Base-by-base conservation (phyloP, 495 filamentous ascomycete species). In the Hyphodiscus hymeniophilus region DNA sequence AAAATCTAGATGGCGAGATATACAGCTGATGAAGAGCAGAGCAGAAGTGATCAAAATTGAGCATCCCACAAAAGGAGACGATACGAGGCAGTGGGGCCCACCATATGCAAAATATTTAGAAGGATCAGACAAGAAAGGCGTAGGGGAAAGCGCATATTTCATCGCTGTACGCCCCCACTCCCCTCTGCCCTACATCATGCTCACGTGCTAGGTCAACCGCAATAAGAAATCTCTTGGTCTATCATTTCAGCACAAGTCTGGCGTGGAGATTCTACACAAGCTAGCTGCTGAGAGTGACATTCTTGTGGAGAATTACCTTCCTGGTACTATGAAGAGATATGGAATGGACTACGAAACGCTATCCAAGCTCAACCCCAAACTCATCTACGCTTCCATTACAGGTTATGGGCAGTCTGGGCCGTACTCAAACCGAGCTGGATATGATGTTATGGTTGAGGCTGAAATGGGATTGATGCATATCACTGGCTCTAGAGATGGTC, bases 391-490 rank as follows among this genome's bases (percentile, higher is more conserved):
- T 7, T 79, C 75, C 23, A 80, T 82, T 32, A 82, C 79, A 0
- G 79, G 79, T 12, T 80, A 79, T 47, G 92, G 92, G 3, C 92
- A 98, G 63, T 95, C 86, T 2, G 92, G 92, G 0, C 94, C 94
- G 0, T 95, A 95, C 63, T 82, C 82, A 15, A 77, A 81, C 38
- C 77, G 94, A 6, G 89, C 92, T 7, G 92, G 92, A 10, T 98
- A 98, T 69, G 92, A 98, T 65, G 94, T 98, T 48, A 97, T 98
- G 89, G 94, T 98, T 0, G 92, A 98, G 66, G 94, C 91, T 34
- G 92, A 97, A 64, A 88, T 98, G 71, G 92, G 92, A 4, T 60
- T 98, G 46, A 98, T 98, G 92, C 94, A 98, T 62, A 97, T 98
- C 45, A 98, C 92, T 0, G 92, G 92, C 10, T 72, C 73, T 34